Evolutionary conservation across 1,284 basidiomycete species (phyloP).

Genomic region (Bjerkandera adusta): DNA sequence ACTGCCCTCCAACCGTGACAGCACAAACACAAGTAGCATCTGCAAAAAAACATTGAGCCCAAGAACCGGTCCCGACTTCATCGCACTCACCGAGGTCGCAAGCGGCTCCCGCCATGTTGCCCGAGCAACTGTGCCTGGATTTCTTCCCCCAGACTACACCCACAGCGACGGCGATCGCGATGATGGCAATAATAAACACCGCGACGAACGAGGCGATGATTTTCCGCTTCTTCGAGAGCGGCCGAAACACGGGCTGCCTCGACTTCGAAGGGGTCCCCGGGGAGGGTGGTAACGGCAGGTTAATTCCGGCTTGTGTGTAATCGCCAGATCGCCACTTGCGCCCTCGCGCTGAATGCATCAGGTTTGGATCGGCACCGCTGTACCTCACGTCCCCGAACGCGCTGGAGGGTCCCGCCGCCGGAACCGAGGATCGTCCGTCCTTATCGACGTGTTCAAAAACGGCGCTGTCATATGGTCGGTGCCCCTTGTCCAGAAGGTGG

Average conservation of each 20-base stretch:
- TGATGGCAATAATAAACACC: slow-evolving; percentile 34
- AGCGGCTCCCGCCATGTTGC: slow-evolving; percentile 41
- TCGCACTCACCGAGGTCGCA: slow-evolving; percentile 54
- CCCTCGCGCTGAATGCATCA: slow-evolving; percentile 4
- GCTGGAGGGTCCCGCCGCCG: slow-evolving; percentile 5
- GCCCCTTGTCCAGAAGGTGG: slow-evolving; percentile 49
- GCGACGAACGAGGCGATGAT: slow-evolving; percentile 24
- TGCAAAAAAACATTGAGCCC: slow-evolving; percentile 23
- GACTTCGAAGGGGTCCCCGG: slow-evolving; percentile 14
- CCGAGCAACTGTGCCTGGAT: slow-evolving; percentile 33
- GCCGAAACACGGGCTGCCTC: slow-evolving; percentile 1
- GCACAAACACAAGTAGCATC: slow-evolving; percentile 65
- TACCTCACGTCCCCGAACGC: slow-evolving; percentile 10
- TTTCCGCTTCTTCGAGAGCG: slow-evolving; percentile 20
- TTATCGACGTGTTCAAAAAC: slow-evolving; percentile 12
- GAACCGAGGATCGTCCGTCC: slow-evolving; percentile 4
- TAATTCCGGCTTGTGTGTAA: not conserved
- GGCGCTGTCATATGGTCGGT: slow-evolving; percentile 45
- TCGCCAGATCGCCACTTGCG: slow-evolving; percentile 15
- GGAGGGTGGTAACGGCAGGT: not conserved
- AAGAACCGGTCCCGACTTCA: not conserved
- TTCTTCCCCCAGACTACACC: slow-evolving; percentile 35
- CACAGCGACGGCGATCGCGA: slow-evolving; percentile 39
- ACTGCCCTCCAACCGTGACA: slow-evolving; percentile 38
- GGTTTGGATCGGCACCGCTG: slow-evolving; percentile 11